Conservation (phyloP, 805 yeast genomes). For the Candida alai region DNA sequence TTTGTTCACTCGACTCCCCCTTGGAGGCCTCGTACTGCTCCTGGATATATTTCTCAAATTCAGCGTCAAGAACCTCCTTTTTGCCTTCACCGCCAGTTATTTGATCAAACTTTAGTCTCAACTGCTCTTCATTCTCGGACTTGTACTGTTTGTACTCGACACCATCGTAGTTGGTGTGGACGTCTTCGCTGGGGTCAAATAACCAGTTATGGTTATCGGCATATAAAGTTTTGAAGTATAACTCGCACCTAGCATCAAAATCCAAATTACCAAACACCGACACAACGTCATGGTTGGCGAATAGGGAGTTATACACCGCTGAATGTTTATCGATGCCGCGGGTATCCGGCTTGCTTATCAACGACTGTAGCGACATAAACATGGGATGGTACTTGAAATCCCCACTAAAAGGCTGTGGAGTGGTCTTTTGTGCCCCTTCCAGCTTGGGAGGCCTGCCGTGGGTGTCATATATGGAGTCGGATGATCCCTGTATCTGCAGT, state of each 20-base stretch:
- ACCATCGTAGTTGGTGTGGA: background rate
- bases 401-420: background rate
- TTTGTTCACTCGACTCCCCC: slow-evolving; percentile 23
- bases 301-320: slow-evolving; percentile 18
- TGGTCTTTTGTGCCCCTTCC: background rate
- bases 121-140: background rate
- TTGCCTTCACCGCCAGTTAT: too few relatives aligned
- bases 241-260: slow-evolving; percentile 37
- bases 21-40: slow-evolving; percentile 22
- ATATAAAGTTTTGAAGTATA: slow-evolving; percentile 44
- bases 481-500: too few relatives aligned
- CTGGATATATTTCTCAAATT: slow-evolving; percentile 23
- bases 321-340: slow-evolving; percentile 21
- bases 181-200: slow-evolving; percentile 17
- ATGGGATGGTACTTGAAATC: slow-evolving; percentile 2
- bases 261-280: slow-evolving; percentile 18
- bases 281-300: slow-evolving; percentile 16
- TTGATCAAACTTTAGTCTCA: background rate
- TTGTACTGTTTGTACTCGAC: slow-evolving; percentile 1
- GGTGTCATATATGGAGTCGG: too few relatives aligned
- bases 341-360: slow-evolving; percentile 11
- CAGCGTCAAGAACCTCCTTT: slow-evolving; percentile 2
- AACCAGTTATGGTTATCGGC: slow-evolving; percentile 43
- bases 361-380: background rate
- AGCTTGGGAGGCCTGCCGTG: too few relatives aligned